Evolutionary conservation across 225 moss, liverwort and hornwort species (phyloP), one percentile per base, ranked within the genome.

Genomic region (Bryoerythrophyllum caledonicum): DNA sequence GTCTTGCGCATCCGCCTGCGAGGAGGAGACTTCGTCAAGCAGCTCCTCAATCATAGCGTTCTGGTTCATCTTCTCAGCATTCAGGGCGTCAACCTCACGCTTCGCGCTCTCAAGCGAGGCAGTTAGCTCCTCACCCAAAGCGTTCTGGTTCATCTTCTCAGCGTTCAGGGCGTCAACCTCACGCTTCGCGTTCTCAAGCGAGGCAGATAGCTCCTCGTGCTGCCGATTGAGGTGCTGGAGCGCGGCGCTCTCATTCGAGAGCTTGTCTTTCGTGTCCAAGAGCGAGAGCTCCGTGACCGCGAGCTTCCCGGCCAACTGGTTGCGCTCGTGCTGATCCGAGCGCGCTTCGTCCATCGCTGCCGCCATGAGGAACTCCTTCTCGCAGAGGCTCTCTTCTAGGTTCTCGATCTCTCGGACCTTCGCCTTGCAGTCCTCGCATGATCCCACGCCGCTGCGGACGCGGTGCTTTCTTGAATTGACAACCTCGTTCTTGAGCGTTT

Each of bases 31-130:
- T 25, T 79, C 75, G 24, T 75, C 60, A 24, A 79, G 25, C 26
- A 83, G 83, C 71, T 79, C 79, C 75, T 83, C 83, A 43, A 83
- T 75, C 67, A 75, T 79, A 6, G 74, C 60, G 20, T 79, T 79
- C 71, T 83, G 83, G 43, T 66, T 75, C 78, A 70, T 66, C 65
- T 75, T 83, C 1, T 43, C 66, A 34, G 65, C 57, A 49, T 65
- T 56, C 25, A 66, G 13, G 12, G 74, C 59, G 16, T 82, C 78
- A 2, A 59, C 49, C 59, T 78, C 74, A 24, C 70, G 60, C 26
- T 54, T 65, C 23, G 44, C 23, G 16, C 28, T 66, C 35, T 76
- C 75, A 6, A 79, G 74, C 34, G 9, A 58, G 66, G 71, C 59
- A 7, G 24, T 43, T 24, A 83, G 83, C 71, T 79, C 79, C 75